Percentiles rank a stretch among this genome's conserved stretches.
phyloP scores from a whole-genome alignment of 2,329 filamentous ascomycete species.

The Epicoccum sorghinum region DNA sequence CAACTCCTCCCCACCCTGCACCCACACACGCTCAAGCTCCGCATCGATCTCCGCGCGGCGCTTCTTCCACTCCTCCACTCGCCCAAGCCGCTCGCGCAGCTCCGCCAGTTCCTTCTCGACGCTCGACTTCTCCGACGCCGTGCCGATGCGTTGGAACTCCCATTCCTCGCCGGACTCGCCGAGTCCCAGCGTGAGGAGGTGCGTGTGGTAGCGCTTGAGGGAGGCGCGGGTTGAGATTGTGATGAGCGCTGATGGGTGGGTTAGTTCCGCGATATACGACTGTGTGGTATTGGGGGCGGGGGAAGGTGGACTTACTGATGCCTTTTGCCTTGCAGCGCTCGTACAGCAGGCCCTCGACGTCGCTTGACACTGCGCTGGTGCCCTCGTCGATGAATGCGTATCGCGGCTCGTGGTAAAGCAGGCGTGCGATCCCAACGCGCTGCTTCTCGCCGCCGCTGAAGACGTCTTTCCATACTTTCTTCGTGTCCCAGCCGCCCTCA shows the following conservation, averaged over 20 bases:
- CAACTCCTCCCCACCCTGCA: slow-evolving; percentile 51
- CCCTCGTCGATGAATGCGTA: slow-evolving; percentile 97
- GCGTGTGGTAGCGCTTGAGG: slow-evolving; percentile 94
- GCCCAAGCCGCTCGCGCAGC: slow-evolving; percentile 76
- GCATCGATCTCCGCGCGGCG: slow-evolving; percentile 80
- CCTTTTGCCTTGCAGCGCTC: slow-evolving; percentile 91
- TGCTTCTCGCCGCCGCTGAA: slow-evolving; percentile 98
- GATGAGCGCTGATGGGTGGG: slow-evolving; percentile 69
- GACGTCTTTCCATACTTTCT: slow-evolving; percentile 98
- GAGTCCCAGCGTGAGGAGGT: slow-evolving; percentile 82
- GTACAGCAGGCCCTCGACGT: slow-evolving; percentile 93
- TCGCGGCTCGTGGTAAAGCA: slow-evolving; percentile 92
- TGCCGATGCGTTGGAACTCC: slow-evolving; percentile 93
- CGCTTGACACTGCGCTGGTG: slow-evolving; percentile 89
- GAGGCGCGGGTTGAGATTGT: slow-evolving; percentile 95
- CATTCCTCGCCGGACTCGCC: slow-evolving; percentile 84
- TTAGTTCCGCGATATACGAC: neutral
- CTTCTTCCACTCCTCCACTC: slow-evolving; percentile 83
- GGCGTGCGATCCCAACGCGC: slow-evolving; percentile 84
- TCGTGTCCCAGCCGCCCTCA: slow-evolving; percentile 94
- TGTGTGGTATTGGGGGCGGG: no score
- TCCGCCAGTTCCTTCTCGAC: slow-evolving; percentile 91
- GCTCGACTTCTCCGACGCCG: slow-evolving; percentile 87
- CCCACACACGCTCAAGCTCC: slow-evolving; percentile 73
- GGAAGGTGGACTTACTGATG: slow-evolving; percentile 72